These are phyloP conservation scores for Rhizophagus sp. DNA, from an alignment of 192 early-diverging fungal genomes.

Conservation along the genomic window DNA sequence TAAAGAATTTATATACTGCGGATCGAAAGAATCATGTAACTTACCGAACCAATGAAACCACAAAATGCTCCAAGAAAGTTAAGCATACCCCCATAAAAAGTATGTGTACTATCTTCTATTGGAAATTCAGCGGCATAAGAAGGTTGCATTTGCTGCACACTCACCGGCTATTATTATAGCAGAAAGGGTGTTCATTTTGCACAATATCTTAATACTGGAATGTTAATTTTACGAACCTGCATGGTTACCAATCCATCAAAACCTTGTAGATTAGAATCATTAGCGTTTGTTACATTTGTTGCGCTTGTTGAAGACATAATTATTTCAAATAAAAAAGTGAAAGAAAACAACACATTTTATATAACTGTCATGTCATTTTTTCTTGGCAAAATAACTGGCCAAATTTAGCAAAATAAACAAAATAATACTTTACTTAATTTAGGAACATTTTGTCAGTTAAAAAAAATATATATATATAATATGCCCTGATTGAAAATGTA, in stretches of 20 bases:
- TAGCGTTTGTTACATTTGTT: not conserved
- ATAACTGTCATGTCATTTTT: too few species aligned
- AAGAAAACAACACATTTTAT: not conserved
- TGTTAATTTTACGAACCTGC: not conserved
- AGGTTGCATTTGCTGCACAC: not conserved
- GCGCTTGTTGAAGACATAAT: not conserved
- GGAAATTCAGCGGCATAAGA: slow-evolving; percentile 30
- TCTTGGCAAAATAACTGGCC: too few species aligned
- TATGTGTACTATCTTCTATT: slow-evolving; percentile 38
- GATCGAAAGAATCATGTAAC: not conserved
- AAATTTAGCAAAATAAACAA: too few species aligned
- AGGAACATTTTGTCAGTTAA: too few species aligned
- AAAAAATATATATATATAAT: too few species aligned
- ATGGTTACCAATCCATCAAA: not conserved
- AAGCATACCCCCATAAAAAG: slow-evolving; percentile 51
- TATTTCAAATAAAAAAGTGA: not conserved
- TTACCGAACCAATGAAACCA: slow-evolving; percentile 48
- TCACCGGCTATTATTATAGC: not conserved
- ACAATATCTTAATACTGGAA: too few species aligned
- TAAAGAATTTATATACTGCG: not conserved
- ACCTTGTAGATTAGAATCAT: not conserved
- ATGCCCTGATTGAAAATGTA: too few species aligned
- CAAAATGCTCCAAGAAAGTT: slow-evolving; percentile 43
- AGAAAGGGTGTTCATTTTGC: not conserved
- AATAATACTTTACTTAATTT: too few species aligned